A percentile compares a stretch with the other conserved stretches of the same genome.
Conservation (phyloP, 345 rosid species). For the Aegle marmelos region DNA sequence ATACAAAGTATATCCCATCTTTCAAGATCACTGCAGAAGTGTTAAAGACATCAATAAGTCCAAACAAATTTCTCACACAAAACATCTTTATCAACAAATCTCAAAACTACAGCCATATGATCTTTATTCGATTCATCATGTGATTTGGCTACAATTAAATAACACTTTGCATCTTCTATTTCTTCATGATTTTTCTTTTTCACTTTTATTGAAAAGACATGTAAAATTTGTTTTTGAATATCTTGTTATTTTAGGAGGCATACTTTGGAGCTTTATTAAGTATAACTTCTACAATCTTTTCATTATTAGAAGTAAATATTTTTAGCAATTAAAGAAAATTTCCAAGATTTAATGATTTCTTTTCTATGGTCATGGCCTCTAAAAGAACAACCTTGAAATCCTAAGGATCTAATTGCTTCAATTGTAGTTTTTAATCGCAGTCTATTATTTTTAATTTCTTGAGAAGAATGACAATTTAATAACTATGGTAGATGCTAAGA, state of each 20-base stretch:
- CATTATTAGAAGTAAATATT: neutral
- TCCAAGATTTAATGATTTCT: neutral
- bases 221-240: neutral
- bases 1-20: too few relatives aligned
- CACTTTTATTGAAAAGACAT: neutral
- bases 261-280: too few relatives aligned
- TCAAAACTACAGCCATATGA: conserved; percentile 13
- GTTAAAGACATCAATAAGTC: neutral
- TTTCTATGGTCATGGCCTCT: neutral
- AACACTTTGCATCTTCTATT: neutral
- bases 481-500: neutral
- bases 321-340: neutral
- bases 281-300: neutral
- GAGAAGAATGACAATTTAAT: neutral
- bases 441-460: neutral
- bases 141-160: conserved; percentile 3
- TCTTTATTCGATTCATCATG: neutral
- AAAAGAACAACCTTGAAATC: conserved; percentile 4
- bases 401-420: neutral
- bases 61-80: neutral
- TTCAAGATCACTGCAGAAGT: neutral
- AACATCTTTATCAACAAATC: neutral
- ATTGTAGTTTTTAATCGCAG: neutral
- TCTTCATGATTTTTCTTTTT: neutral
- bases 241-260: neutral